A percentile compares a stretch with the other conserved stretches of the same genome.
Conservation (phyloP, 2,329 filamentous ascomycete genomes). For the Aureobasidium sp. region DNA sequence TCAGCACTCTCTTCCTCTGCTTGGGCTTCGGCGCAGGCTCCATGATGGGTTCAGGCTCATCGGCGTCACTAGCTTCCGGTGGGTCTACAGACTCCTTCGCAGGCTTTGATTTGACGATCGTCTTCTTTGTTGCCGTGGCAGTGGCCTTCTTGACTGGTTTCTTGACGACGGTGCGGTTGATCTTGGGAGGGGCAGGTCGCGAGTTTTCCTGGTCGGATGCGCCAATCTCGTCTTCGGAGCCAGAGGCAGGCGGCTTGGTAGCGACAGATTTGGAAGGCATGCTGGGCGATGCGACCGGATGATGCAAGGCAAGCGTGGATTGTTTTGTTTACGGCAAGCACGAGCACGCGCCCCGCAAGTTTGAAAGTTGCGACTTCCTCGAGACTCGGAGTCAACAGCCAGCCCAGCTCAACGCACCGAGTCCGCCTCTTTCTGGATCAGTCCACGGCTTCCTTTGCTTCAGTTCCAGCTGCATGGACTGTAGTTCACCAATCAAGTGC, state of each 20-base stretch:
- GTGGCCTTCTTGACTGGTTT: constrained; percentile 23
- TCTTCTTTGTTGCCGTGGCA: constrained; percentile 25
- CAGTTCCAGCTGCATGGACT: too few species aligned
- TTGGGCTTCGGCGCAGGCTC: constrained; percentile 27
- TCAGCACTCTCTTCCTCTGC: constrained; percentile 18
- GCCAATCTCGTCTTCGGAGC: constrained; percentile 11
- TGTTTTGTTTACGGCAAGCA: constrained; percentile 10
- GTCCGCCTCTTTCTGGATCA: not conserved
- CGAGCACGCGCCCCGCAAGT: constrained; percentile 1
- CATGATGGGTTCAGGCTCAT: constrained; percentile 29
- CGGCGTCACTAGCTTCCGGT: constrained; percentile 29
- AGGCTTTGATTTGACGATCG: constrained; percentile 28
- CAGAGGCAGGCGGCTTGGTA: constrained; percentile 1
- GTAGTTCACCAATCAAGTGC: too few species aligned
- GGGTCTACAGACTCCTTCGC: constrained; percentile 34
- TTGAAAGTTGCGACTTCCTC: not conserved
- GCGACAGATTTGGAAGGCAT: constrained; percentile 13
- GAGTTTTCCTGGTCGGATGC: constrained; percentile 6
- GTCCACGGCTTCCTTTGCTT: not conserved
- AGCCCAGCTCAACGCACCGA: not conserved
- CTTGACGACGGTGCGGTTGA: constrained; percentile 19
- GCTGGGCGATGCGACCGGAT: not conserved
- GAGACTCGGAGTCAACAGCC: too few species aligned
- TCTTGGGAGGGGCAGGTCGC: constrained; percentile 3
- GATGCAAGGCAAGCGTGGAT: not conserved